Conservation (phyloP, 495 filamentous ascomycete genomes). For the Daldinia loculata region DNA sequence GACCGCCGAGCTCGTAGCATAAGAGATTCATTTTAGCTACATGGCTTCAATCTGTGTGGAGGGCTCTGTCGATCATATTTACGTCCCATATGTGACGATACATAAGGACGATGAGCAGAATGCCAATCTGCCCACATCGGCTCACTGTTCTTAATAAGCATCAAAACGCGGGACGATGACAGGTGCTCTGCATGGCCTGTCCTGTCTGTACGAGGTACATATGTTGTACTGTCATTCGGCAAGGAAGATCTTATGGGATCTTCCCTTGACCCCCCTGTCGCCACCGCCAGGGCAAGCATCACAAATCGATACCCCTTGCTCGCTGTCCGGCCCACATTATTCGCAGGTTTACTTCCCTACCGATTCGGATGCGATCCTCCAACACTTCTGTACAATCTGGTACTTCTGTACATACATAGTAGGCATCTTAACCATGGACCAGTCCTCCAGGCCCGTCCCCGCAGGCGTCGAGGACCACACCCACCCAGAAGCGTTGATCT, state of each 20-base stretch:
- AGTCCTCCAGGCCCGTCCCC: conserved; percentile 46
- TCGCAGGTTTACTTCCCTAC: conserved; percentile 49
- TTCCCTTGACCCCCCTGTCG: conserved; percentile 45
- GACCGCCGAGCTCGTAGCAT: conserved; percentile 13
- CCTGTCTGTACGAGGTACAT: conserved; percentile 44
- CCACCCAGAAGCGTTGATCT: conserved; percentile 45
- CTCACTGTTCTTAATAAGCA: conserved; percentile 35
- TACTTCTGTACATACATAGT: conserved; percentile 31
- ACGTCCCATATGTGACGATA: conserved; percentile 9
- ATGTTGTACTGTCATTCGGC: conserved; percentile 36
- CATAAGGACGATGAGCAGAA: conserved; percentile 17
- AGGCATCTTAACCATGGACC: conserved; percentile 27
- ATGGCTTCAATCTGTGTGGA: conserved; percentile 10
- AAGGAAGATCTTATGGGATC: conserved; percentile 50
- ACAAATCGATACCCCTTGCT: conserved; percentile 49
- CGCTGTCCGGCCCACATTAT: conserved; percentile 43
- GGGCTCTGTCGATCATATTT: conserved; percentile 3
- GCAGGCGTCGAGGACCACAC: conserved; percentile 49
- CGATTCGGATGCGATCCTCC: conserved; percentile 51
- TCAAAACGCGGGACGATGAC: conserved; percentile 36
- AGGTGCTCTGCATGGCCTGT: conserved; percentile 35
- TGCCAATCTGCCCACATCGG: conserved; percentile 28
- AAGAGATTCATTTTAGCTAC: conserved; percentile 6
- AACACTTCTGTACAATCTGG: conserved; percentile 28
- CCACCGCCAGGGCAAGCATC: conserved; percentile 45